Percentiles rank a stretch among this genome's conserved stretches.
These are phyloP conservation scores for Colletotrichum sp. DNA, from an alignment of 2,329 filamentous ascomycete species.

Conservation along the genomic window DNA sequence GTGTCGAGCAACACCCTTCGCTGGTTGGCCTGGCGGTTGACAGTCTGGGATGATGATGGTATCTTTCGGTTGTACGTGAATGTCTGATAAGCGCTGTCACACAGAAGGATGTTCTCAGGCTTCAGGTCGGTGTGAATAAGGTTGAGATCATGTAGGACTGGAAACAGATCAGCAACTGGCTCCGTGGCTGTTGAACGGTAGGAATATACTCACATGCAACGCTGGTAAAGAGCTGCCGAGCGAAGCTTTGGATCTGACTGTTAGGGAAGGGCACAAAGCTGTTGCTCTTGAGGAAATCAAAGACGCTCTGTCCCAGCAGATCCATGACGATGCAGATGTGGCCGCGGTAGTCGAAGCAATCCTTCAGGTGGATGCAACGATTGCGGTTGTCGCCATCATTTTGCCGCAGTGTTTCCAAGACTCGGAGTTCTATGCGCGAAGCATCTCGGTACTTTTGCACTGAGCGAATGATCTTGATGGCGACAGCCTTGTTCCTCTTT, in stretches of 20 bases:
- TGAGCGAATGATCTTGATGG: conserved; percentile 97
- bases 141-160: conserved; percentile 95
- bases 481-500: conserved; percentile 77
- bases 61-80: conserved; percentile 75
- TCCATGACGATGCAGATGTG: conserved; percentile 90
- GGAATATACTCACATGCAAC: conserved; percentile 81
- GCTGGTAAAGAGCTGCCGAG: conserved; percentile 94
- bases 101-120: conserved; percentile 73
- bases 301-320: conserved; percentile 90
- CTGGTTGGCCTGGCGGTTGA: conserved; percentile 66
- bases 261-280: conserved; percentile 96
- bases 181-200: neutral
- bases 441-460: conserved; percentile 98
- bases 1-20: conserved; percentile 70
- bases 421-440: conserved; percentile 90
- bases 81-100: conserved; percentile 69
- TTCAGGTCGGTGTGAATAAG: conserved; percentile 90
- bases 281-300: conserved; percentile 97
- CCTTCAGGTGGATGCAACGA: conserved; percentile 93
- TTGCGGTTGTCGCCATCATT: conserved; percentile 94
- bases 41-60: conserved; percentile 67
- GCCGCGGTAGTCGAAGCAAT: conserved; percentile 96
- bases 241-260: conserved; percentile 97
- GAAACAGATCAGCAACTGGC: conserved; percentile 18
- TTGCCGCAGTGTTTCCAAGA: conserved; percentile 87